These are phyloP conservation scores for Bjerkandera adusta DNA, from an alignment of 1,284 basidiomycete genomes.

Conservation along the genomic window DNA sequence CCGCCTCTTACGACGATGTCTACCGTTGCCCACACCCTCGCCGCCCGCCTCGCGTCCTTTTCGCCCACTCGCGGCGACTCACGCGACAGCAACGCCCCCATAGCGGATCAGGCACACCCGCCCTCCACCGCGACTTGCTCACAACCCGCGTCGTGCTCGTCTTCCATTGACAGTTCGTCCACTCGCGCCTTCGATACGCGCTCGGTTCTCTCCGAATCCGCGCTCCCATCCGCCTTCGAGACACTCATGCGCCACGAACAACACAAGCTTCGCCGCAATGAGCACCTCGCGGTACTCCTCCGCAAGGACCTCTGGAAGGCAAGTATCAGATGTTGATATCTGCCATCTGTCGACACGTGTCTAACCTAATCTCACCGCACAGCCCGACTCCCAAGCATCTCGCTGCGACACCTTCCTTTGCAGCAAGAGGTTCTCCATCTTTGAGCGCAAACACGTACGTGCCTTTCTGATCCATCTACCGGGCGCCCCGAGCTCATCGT, in stretches of 20 bases:
- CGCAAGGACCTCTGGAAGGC: constrained; percentile 73
- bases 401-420: constrained; percentile 73
- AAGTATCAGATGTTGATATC: constrained; percentile 20
- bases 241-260: neutral
- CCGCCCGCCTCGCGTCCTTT: constrained; percentile 22
- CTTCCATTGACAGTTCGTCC: constrained; percentile 21
- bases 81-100: constrained; percentile 23
- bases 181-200: constrained; percentile 23
- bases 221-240: constrained; percentile 14
- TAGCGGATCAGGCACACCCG: constrained; percentile 24
- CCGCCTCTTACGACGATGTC: constrained; percentile 19
- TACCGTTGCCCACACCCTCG: constrained; percentile 21
- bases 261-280: constrained; percentile 41
- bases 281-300: constrained; percentile 76
- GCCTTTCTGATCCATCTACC: constrained; percentile 10
- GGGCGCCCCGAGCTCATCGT: constrained; percentile 21
- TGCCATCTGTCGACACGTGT: constrained; percentile 20
- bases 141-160: constrained; percentile 15
- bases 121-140: constrained; percentile 9
- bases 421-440: constrained; percentile 56
- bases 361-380: constrained; percentile 22
- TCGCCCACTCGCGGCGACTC: constrained; percentile 18
- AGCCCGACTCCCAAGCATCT: constrained; percentile 61
- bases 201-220: constrained; percentile 22
- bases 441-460: constrained; percentile 71